Conservation (phyloP, 495 filamentous ascomycete genomes). For the Gamarada debralockiae region DNA sequence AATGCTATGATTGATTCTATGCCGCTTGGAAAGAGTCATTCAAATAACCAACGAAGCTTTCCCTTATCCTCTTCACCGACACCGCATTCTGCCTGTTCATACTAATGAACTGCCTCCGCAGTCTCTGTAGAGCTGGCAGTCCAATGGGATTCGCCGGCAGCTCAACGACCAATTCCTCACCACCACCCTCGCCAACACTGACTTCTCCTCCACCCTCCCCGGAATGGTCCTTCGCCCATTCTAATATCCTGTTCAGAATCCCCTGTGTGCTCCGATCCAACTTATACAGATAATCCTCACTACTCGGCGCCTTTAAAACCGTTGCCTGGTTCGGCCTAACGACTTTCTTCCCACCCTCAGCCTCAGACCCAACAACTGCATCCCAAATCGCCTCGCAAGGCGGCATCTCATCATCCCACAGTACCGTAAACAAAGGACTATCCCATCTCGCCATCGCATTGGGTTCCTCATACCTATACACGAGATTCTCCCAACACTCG, state of each 20-base stretch:
- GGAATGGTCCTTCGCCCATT: constrained; percentile 64
- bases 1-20: constrained; percentile 2
- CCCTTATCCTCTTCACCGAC: constrained; percentile 55
- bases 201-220: constrained; percentile 46
- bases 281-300: constrained; percentile 77
- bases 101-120: constrained; percentile 81
- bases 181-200: constrained; percentile 21
- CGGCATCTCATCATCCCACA: constrained; percentile 70
- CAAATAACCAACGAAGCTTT: constrained; percentile 70
- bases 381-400: constrained; percentile 74
- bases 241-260: constrained; percentile 69
- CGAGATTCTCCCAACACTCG: constrained; percentile 82
- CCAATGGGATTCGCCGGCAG: constrained; percentile 59
- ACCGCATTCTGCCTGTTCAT: constrained; percentile 61
- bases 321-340: constrained; percentile 81
- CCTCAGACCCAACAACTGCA: constrained; percentile 55
- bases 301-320: constrained; percentile 56
- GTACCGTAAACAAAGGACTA: constrained; percentile 85
- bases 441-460: constrained; percentile 96
- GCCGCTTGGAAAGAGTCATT: constrained; percentile 57
- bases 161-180: constrained; percentile 40
- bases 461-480: constrained; percentile 95
- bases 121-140: constrained; percentile 74
- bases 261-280: constrained; percentile 83
- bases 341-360: constrained; percentile 38